Evolutionary conservation across 2,329 filamentous ascomycete genomes (phyloP).

Genomic region (Microdochium paspali): DNA sequence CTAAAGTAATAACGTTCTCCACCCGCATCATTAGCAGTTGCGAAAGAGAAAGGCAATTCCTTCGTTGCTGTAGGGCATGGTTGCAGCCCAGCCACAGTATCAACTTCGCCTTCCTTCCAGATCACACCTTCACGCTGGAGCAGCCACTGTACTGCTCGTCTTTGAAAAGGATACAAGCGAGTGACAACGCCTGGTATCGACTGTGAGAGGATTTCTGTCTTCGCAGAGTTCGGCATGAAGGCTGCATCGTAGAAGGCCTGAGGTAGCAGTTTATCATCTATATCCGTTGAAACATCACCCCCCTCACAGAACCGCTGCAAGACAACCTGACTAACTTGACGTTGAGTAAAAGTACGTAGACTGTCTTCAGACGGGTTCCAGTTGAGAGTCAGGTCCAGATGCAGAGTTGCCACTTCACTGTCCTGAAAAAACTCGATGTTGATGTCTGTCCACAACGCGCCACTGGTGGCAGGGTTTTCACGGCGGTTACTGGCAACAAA

Average conservation of each 20-base stretch:
- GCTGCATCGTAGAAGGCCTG: constrained; percentile 62
- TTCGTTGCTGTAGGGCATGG: constrained; percentile 9
- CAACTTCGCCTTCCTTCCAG: constrained; percentile 23
- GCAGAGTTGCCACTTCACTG: constrained; percentile 15
- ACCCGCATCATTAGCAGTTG: constrained; percentile 29
- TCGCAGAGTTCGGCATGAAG: constrained; percentile 44
- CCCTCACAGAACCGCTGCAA: constrained; percentile 24
- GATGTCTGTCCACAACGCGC: constrained; percentile 22
- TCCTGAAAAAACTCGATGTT: constrained; percentile 19
- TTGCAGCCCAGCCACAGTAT: constrained; percentile 13
- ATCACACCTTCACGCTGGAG: constrained; percentile 53
- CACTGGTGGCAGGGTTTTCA: constrained; percentile 5
- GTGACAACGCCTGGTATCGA: constrained; percentile 34
- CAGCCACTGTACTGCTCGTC: constrained; percentile 61
- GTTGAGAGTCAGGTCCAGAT: constrained; percentile 24
- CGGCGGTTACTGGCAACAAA: constrained; percentile 1
- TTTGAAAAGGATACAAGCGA: constrained; percentile 62
- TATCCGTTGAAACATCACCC: not conserved
- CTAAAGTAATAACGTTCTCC: constrained; percentile 34
- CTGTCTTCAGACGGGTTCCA: constrained; percentile 31
- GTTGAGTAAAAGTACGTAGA: constrained; percentile 19
- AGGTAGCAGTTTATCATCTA: constrained; percentile 26
- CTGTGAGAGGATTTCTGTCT: constrained; percentile 26
- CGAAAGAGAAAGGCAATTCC: constrained; percentile 33
- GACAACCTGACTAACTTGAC: constrained; percentile 21